Conservation (phyloP, 2,329 filamentous ascomycete genomes). For the Ophiostoma montium region DNA sequence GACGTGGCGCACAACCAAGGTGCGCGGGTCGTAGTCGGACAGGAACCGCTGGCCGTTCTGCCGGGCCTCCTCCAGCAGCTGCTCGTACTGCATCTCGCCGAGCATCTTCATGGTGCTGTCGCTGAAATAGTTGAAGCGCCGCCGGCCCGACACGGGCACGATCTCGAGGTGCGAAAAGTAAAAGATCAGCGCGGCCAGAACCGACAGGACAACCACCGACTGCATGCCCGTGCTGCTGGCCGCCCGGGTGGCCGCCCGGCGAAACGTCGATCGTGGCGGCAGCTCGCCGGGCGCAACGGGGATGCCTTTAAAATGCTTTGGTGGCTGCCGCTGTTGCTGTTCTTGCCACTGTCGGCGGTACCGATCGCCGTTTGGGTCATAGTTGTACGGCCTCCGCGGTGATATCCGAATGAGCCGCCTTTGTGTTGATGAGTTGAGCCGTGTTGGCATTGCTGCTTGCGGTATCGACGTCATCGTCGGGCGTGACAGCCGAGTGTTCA, state of each 20-base stretch:
- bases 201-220: slow-evolving; percentile 26
- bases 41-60: slow-evolving; percentile 41
- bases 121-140: slow-evolving; percentile 57
- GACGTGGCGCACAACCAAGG: slow-evolving; percentile 44
- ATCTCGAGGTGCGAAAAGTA: slow-evolving; percentile 58
- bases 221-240: slow-evolving; percentile 21
- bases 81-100: slow-evolving; percentile 38
- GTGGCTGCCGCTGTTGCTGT: slow-evolving; percentile 2
- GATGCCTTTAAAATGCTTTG: slow-evolving; percentile 5
- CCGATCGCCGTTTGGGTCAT: slow-evolving; percentile 1
- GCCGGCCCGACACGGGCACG: slow-evolving; percentile 57
- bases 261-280: slow-evolving; percentile 5
- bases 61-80: slow-evolving; percentile 40
- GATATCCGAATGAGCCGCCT: slow-evolving; percentile 1
- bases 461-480: background rate
- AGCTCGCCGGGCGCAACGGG: slow-evolving; percentile 10
- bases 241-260: slow-evolving; percentile 6
- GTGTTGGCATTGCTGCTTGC: background rate
- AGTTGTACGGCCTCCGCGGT: slow-evolving; percentile 7
- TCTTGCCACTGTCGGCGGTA: background rate
- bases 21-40: slow-evolving; percentile 42
- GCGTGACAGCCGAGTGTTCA: background rate
- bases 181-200: slow-evolving; percentile 35
- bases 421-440: background rate
- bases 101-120: slow-evolving; percentile 39